These are phyloP conservation scores for Metschnikowia lachancei DNA, from an alignment of 805 yeast species.

Conservation along the genomic window DNA sequence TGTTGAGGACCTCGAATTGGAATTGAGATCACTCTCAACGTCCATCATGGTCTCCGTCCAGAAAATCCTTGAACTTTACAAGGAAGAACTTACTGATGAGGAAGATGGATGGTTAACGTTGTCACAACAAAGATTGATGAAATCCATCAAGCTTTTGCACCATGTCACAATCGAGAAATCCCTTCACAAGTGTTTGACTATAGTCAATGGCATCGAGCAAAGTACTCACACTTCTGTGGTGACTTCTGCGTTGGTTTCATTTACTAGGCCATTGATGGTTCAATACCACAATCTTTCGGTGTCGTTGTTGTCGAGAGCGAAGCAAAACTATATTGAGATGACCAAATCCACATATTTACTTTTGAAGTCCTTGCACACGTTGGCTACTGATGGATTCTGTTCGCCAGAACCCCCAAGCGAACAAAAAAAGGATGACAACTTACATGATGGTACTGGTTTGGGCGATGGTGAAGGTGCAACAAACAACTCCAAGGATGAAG, in stretches of 20 bases:
- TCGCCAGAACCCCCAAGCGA: conserved; percentile 78
- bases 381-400: conserved; percentile 86
- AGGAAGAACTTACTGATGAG: conserved; percentile 38
- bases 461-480: conserved; percentile 92
- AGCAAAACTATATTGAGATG: conserved; percentile 49
- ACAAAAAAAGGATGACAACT: conserved; percentile 55
- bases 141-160: conserved; percentile 44
- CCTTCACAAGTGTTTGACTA: conserved; percentile 33
- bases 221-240: conserved; percentile 34
- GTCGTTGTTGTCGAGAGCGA: conserved; percentile 43
- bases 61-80: conserved; percentile 43
- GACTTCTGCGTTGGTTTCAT: conserved; percentile 48
- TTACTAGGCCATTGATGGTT: conserved; percentile 60
- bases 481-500: conserved; percentile 78
- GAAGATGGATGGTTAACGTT: conserved; percentile 65
- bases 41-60: conserved; percentile 70
- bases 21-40: conserved; percentile 51
- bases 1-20: conserved; percentile 43
- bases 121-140: conserved; percentile 45
- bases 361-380: conserved; percentile 49
- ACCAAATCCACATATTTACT: conserved; percentile 64
- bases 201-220: conserved; percentile 38
- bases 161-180: conserved; percentile 34
- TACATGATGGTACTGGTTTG: conserved; percentile 84
- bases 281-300: conserved; percentile 55